Percentiles rank a stretch among this genome's conserved stretches.
Evolutionary conservation across 768 basidiomycete species (phyloP).

Genomic region (Mycena galericulata): DNA sequence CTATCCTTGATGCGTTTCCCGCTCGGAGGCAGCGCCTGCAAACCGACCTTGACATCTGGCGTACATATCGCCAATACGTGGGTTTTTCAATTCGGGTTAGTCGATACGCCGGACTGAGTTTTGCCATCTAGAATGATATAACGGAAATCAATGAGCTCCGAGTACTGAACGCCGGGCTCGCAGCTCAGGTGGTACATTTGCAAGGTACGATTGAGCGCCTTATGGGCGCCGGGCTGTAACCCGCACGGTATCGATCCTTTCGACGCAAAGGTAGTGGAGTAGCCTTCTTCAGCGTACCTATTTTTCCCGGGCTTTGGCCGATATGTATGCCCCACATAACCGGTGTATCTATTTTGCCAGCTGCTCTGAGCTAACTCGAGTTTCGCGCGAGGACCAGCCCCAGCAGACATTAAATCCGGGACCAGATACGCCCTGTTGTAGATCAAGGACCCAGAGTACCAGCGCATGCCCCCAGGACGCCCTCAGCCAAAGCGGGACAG

Average conservation of each 20-base stretch:
- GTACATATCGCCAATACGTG: not conserved
- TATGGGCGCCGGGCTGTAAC: not conserved
- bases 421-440: too few relatives aligned
- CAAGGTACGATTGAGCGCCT: not conserved
- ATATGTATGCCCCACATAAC: too few relatives aligned
- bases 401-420: too few relatives aligned
- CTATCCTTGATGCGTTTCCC: slow-evolving; percentile 9
- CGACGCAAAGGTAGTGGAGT: not conserved
- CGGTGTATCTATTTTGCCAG: too few relatives aligned
- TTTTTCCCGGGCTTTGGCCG: too few relatives aligned
- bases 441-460: too few relatives aligned
- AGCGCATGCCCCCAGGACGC: too few relatives aligned
- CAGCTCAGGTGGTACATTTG: not conserved
- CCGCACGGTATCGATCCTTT: not conserved
- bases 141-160: slow-evolving; percentile 1
- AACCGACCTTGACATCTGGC: not conserved
- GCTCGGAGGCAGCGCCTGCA: slow-evolving; percentile 1
- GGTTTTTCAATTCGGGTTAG: not conserved
- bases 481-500: too few relatives aligned
- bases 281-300: not conserved
- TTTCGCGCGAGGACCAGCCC: too few relatives aligned
- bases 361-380: too few relatives aligned
- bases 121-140: not conserved
- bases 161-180: not conserved
- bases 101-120: slow-evolving; percentile 2